phyloP scores from a whole-genome alignment of 2,329 filamentous ascomycete species.

The Tetracladium maxilliforme region DNA sequence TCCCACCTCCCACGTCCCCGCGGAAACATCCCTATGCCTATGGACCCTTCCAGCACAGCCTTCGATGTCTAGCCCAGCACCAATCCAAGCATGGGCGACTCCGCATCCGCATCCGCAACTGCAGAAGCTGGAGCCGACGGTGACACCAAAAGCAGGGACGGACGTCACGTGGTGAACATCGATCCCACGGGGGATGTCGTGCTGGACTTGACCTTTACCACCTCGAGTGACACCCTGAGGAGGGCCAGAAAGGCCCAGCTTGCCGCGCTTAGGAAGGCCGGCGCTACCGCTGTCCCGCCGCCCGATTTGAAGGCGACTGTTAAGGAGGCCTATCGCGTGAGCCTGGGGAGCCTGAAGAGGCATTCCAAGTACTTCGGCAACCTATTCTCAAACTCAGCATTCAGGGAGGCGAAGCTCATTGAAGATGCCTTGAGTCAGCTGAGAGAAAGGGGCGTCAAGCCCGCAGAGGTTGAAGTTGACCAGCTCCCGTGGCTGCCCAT shows the following conservation, averaged over 20 bases:
- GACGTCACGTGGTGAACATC: slow-evolving; percentile 28
- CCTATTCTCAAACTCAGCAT: slow-evolving; percentile 46
- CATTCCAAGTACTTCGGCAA: slow-evolving; percentile 58
- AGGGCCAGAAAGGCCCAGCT: slow-evolving; percentile 23
- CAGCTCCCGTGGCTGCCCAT: slow-evolving; percentile 52
- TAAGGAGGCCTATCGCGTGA: slow-evolving; percentile 42
- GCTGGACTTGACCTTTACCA: slow-evolving; percentile 51
- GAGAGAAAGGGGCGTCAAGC: slow-evolving; percentile 23
- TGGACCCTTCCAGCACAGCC: no score
- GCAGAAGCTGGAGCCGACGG: no score
- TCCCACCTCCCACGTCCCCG: no score
- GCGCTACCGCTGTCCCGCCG: no score
- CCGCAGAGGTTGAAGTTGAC: slow-evolving; percentile 28
- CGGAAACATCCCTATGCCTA: no score
- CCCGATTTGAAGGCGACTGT: slow-evolving; percentile 22
- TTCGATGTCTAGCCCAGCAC: no score
- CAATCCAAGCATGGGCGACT: no score
- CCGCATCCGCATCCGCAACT: no score
- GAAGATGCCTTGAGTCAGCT: slow-evolving; percentile 34
- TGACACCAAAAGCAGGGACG: no score
- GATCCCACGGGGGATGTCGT: slow-evolving; percentile 46
- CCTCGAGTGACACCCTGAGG: slow-evolving; percentile 33
- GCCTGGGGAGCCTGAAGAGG: slow-evolving; percentile 36
- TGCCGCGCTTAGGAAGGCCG: neutral
- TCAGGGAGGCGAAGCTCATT: slow-evolving; percentile 46